These are phyloP conservation scores for Ogataea minuta DNA, from an alignment of 805 yeast species.

Conservation along the genomic window DNA sequence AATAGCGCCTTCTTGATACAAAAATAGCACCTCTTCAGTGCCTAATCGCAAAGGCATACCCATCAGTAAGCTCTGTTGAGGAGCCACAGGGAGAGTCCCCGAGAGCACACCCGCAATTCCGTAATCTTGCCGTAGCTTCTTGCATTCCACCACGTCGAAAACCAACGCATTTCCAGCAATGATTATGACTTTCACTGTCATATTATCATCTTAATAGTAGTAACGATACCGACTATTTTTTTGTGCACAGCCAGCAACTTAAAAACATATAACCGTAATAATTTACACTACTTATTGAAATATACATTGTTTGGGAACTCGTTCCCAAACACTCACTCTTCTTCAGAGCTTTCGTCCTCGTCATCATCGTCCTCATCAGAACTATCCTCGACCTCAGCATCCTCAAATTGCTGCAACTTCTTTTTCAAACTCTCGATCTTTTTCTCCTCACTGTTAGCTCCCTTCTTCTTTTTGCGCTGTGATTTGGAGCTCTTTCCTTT, in stretches of 20 bases:
- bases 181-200: constrained; percentile 29
- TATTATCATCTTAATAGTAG: neutral
- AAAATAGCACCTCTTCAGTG: constrained; percentile 71
- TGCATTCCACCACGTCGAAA: constrained; percentile 55
- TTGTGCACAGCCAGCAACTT: constrained; percentile 8
- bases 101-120: constrained; percentile 74
- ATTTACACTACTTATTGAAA: constrained; percentile 19
- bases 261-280: constrained; percentile 8
- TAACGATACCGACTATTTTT: neutral
- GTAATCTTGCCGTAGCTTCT: constrained; percentile 47
- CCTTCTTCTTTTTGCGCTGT: constrained; percentile 42
- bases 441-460: constrained; percentile 63
- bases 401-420: constrained; percentile 71
- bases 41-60: constrained; percentile 78
- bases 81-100: constrained; percentile 86
- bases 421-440: constrained; percentile 71
- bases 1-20: constrained; percentile 37
- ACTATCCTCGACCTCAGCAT: constrained; percentile 55
- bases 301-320: constrained; percentile 14
- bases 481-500: constrained; percentile 40
- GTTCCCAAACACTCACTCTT: constrained; percentile 22
- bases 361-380: constrained; percentile 65
- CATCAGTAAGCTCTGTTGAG: constrained; percentile 87
- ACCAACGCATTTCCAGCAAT: constrained; percentile 50
- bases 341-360: constrained; percentile 33